Base-by-base conservation (phyloP, 225 moss, liverwort and hornwort genomes). In the Asterella californica region DNA sequence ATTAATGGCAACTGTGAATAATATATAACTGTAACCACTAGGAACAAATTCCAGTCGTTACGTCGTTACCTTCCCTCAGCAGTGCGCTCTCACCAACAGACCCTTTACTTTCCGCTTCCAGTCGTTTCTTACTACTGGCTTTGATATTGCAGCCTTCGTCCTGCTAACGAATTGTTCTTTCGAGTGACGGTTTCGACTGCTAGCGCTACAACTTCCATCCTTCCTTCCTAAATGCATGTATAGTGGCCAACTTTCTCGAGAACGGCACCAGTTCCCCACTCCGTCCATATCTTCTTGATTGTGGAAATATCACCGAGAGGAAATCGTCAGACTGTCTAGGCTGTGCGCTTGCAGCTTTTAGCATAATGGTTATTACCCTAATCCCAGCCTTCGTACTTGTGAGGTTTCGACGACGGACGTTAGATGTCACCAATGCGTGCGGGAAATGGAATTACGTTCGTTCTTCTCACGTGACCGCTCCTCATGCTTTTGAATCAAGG, bases 121-220 rank as follows among this genome's bases (percentile, higher is more conserved):
- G 5, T 1, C 52, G 17, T 52, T 17, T 10, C 7, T 52, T 52
- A 11, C 61, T 61, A 2, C 60, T 27, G 60, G 7, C n/a, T 12
- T 65, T 0, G 33, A 32, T 5, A 65, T 65, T 33, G 32, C 32
- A 65, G 32, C 65, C 65, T 65, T 33, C 6, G 32, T 65, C 65
- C 32, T 32, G 22, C 65, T 65, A 32, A 15, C 32, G 33, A 61
- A 27, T 9, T 42, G 4, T 42, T 42, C 42, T 7, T 61, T 61
- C 61, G 61, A 61, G n/a, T 61, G 61, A 61, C 5, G 61, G 61
- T 25, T 61, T 61, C 27, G 61, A n/a, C n/a, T 61, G 61, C 59
- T 61, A 61, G 61, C 61, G 61, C 61, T 61, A 11, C 61, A 27
- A 61, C 61, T 61, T 61, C 61, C 61, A 61, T n/a, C 61, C 61